Base-by-base conservation (phyloP, 2,329 filamentous ascomycete genomes). In the Neopestalotiopsis sp. region DNA sequence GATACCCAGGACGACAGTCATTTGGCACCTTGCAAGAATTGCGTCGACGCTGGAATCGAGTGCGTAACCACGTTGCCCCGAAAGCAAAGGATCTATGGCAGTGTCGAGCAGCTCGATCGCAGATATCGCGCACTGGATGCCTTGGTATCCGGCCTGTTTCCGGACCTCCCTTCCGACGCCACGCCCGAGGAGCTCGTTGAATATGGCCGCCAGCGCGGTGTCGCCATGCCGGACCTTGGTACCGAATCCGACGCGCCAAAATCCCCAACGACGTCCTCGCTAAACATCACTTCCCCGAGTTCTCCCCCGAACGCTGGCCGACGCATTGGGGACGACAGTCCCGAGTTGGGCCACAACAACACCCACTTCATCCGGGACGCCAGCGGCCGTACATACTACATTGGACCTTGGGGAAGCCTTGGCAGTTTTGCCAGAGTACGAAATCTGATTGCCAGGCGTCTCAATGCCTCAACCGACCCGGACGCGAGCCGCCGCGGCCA, bases 31-130 rank as follows among this genome's bases (percentile, higher is more conserved):
- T 84, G 82, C 69, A 78, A 81, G 58, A 78, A 78, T 67, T 84
- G 82, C 70, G 72, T 78, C 63, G 75, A 80, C 62, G 78, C 76
- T 30, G 79, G 78, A 9, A 79, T 81, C 32, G 72, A 74, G 42
- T 84, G 82, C 72, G 79, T 83, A 71, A 82, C 78, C 7, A 83
- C 81, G 12, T 74, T 83, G 45, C 82, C 82, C 5, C 78, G 82
- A 30, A 84, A 84, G 70, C 81, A 82, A 52, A 75, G 82, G 42
- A 81, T 84, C 12, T 84, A 84, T 67, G 82, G 82, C 17, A 83
- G 82, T 68, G 80, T 83, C 6, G 82, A 84, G 69, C 82, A 81
- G n/a, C 74, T 84, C 58, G 83, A 81, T 62, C 74, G 81, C 38
- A 76, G 82, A 34, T 84, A 82, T 69, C 76, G 82, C 58, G 81